Conservation (phyloP, 2,329 filamentous ascomycete genomes). For the Taxawa tesnikishii region DNA sequence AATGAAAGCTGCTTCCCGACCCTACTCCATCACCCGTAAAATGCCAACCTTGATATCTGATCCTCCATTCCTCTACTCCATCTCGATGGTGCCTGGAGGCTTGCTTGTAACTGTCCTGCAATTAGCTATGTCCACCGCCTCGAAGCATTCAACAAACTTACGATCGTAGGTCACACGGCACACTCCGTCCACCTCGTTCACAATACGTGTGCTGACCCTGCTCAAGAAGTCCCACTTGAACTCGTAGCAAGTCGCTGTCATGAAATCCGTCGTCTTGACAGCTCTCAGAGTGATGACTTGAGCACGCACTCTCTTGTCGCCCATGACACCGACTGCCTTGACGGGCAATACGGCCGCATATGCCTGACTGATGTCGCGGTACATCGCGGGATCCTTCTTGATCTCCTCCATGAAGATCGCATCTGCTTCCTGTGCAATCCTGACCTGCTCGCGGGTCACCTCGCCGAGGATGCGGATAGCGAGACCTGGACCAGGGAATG, state of each 20-base stretch:
- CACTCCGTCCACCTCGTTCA: slow-evolving; percentile 65
- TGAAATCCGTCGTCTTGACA: slow-evolving; percentile 55
- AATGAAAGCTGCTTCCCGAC: too few species aligned
- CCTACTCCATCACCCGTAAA: slow-evolving; percentile 1
- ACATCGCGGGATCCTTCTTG: slow-evolving; percentile 56
- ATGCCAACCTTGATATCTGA: slow-evolving; percentile 2
- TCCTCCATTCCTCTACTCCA: slow-evolving; percentile 41
- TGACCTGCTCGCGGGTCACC: slow-evolving; percentile 65
- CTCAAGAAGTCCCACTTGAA: slow-evolving; percentile 55
- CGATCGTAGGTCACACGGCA: slow-evolving; percentile 59
- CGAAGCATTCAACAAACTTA: slow-evolving; percentile 24
- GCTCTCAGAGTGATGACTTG: slow-evolving; percentile 51
- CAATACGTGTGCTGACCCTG: slow-evolving; percentile 53
- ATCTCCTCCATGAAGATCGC: slow-evolving; percentile 70
- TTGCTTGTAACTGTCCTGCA: slow-evolving; percentile 44
- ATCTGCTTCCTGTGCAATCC: slow-evolving; percentile 67
- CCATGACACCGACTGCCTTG: slow-evolving; percentile 55
- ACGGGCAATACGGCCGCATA: slow-evolving; percentile 56
- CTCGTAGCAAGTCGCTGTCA: slow-evolving; percentile 60
- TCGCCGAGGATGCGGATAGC: slow-evolving; percentile 75
- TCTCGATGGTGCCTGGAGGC: slow-evolving; percentile 61
- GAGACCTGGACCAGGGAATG: slow-evolving; percentile 65
- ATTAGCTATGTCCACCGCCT: slow-evolving; percentile 6
- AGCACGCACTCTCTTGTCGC: slow-evolving; percentile 56
- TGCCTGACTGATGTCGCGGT: slow-evolving; percentile 58